A percentile compares a stretch with the other conserved stretches of the same genome.
These are phyloP conservation scores for Suillus weaverae DNA, from an alignment of 768 basidiomycete species.

Conservation along the genomic window DNA sequence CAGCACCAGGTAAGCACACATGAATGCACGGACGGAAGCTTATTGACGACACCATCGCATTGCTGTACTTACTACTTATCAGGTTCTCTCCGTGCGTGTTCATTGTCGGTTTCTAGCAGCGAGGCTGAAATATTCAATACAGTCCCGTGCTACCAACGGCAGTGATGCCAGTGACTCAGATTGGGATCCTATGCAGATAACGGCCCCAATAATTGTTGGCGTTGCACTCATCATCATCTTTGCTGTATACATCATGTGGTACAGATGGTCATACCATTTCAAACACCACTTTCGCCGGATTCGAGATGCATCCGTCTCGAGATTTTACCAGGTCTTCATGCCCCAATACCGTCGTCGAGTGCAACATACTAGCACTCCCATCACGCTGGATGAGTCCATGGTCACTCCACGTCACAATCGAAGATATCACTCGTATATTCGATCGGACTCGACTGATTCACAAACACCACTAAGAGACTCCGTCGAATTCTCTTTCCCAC, in stretches of 20 bases:
- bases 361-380: constrained; percentile 13
- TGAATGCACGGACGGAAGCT: neutral
- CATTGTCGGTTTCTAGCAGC: neutral
- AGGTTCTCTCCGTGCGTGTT: constrained; percentile 25
- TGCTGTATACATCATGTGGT: constrained; percentile 23
- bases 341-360: constrained; percentile 17
- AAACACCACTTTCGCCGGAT: constrained; percentile 16
- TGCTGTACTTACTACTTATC: neutral
- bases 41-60: neutral
- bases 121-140: neutral
- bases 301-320: constrained; percentile 16
- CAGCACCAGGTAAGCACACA: neutral
- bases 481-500: constrained; percentile 15
- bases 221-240: constrained; percentile 27
- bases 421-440: constrained; percentile 8
- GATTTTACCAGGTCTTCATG: constrained; percentile 17
- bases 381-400: constrained; percentile 28
- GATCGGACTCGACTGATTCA: constrained; percentile 29
- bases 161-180: too few species aligned
- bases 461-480: constrained; percentile 25
- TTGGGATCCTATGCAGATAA: constrained; percentile 35
- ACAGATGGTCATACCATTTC: constrained; percentile 15
- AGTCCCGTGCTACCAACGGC: constrained; percentile 19
- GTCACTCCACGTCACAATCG: neutral
- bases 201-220: constrained; percentile 35